phyloP scores from a whole-genome alignment of 1,284 basidiomycete species.

The Cryptococcus hybrid region DNA sequence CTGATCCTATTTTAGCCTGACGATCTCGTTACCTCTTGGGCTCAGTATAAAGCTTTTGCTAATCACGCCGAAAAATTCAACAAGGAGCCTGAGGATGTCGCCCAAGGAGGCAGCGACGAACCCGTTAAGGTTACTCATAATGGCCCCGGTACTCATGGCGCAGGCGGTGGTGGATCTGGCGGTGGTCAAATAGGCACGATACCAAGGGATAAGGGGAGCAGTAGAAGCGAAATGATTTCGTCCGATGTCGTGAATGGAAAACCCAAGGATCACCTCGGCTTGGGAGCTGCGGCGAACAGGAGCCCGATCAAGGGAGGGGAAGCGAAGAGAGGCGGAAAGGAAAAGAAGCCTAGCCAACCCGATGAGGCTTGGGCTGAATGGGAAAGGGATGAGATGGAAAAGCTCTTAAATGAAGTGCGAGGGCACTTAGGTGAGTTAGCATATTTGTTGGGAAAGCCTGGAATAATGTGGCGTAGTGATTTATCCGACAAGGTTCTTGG shows the following conservation, averaged over 20 bases:
- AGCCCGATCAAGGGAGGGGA: background rate
- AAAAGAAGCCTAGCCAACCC: slow-evolving; percentile 52
- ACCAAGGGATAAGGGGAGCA: background rate
- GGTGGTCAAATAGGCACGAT: slow-evolving; percentile 41
- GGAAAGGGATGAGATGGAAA: slow-evolving; percentile 87
- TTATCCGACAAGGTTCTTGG: slow-evolving; percentile 77
- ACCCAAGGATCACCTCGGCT: slow-evolving; percentile 9
- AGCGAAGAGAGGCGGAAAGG: slow-evolving; percentile 1
- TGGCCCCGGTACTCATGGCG: slow-evolving; percentile 50
- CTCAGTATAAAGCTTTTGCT: slow-evolving; percentile 82
- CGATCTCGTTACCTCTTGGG: slow-evolving; percentile 88
- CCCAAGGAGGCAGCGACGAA: slow-evolving; percentile 28
- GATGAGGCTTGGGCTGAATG: slow-evolving; percentile 72
- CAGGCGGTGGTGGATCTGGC: slow-evolving; percentile 49
- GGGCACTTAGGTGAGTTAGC: slow-evolving; percentile 84
- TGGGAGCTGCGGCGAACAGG: background rate
- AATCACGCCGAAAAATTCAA: slow-evolving; percentile 69
- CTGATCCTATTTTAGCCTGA: slow-evolving; percentile 58
- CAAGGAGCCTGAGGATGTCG: slow-evolving; percentile 42
- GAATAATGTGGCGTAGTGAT: slow-evolving; percentile 58
- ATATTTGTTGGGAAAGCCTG: too few species aligned
- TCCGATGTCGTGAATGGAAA: slow-evolving; percentile 21
- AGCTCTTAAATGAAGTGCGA: slow-evolving; percentile 66
- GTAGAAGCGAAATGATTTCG: slow-evolving; percentile 2
- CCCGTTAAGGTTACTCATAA: slow-evolving; percentile 39